Evolutionary conservation across 495 filamentous ascomycete species (phyloP).

Genomic region (Penicillium verhagenii): DNA sequence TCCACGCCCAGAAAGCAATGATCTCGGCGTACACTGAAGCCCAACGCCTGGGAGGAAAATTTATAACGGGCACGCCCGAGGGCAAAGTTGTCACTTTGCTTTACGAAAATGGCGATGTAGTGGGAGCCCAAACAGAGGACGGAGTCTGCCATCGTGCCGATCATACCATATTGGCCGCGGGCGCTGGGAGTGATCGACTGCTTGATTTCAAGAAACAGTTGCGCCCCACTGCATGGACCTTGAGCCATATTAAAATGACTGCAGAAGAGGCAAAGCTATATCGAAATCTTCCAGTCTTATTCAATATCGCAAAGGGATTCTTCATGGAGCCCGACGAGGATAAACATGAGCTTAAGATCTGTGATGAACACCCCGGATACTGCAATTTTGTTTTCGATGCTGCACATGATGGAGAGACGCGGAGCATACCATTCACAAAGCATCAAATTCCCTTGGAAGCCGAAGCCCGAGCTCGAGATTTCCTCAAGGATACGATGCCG

Average conservation of each 20-base stretch:
- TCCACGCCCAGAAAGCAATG: conserved; percentile 48
- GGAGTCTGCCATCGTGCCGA: conserved; percentile 34
- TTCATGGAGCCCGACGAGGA: conserved; percentile 57
- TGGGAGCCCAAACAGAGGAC: conserved; percentile 38
- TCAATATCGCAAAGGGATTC: conserved; percentile 52
- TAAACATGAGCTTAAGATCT: conserved; percentile 52
- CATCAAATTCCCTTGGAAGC: conserved; percentile 49
- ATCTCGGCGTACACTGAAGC: conserved; percentile 44
- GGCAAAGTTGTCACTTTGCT: conserved; percentile 39
- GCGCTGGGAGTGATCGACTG: conserved; percentile 45
- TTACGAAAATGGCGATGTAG: conserved; percentile 32
- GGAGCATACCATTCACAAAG: conserved; percentile 45
- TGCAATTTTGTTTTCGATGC: conserved; percentile 40
- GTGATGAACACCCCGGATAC: conserved; percentile 58
- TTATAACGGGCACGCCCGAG: conserved; percentile 37
- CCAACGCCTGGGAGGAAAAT: conserved; percentile 41
- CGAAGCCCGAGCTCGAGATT: conserved; percentile 38
- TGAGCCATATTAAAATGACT: conserved; percentile 51
- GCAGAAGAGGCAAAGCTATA: conserved; percentile 40
- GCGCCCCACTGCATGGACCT: conserved; percentile 53
- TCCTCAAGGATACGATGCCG: conserved; percentile 51
- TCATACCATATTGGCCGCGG: conserved; percentile 45
- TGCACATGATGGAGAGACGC: conserved; percentile 15
- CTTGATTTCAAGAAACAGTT: conserved; percentile 54
- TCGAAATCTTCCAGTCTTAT: conserved; percentile 49